Percentiles rank a stretch among this genome's conserved stretches.
Conservation (phyloP, 768 basidiomycete genomes). For the Tubosaeta brunneosetosa region DNA sequence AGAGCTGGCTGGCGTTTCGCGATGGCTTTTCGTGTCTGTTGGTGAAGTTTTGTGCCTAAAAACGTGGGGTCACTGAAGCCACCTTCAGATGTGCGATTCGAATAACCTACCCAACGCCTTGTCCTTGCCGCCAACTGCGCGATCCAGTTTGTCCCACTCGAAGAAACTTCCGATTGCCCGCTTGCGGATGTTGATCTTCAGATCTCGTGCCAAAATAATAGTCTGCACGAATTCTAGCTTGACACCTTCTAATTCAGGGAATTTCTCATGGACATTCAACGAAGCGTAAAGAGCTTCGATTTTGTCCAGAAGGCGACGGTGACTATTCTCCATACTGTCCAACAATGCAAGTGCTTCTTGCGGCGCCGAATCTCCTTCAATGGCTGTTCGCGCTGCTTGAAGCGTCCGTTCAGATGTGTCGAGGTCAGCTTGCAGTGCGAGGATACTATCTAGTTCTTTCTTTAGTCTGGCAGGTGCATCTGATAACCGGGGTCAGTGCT, state of each 20-base stretch:
- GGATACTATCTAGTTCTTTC: neutral
- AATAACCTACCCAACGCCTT: neutral
- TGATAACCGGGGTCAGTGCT: neutral
- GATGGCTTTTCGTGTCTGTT: neutral
- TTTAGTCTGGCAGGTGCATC: neutral
- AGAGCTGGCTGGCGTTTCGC: neutral
- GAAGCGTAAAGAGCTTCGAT: neutral
- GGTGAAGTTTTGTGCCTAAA: slow-evolving; percentile 5
- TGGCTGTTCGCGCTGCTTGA: neutral
- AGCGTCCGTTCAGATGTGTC: neutral
- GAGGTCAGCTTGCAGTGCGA: neutral
- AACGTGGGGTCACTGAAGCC: neutral
- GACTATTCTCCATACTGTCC: neutral
- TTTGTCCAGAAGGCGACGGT: neutral
- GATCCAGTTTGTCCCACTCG: slow-evolving; percentile 3
- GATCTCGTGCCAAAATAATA: neutral
- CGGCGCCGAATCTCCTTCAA: no score
- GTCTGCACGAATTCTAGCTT: neutral
- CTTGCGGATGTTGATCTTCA: slow-evolving; percentile 3
- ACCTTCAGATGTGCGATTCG: neutral
- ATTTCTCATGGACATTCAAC: neutral
- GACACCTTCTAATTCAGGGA: neutral
- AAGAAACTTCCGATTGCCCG: neutral
- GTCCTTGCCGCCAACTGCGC: neutral
- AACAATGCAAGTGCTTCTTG: neutral